Conservation (phyloP, 805 yeast genomes). For the Millerozyma miso region DNA sequence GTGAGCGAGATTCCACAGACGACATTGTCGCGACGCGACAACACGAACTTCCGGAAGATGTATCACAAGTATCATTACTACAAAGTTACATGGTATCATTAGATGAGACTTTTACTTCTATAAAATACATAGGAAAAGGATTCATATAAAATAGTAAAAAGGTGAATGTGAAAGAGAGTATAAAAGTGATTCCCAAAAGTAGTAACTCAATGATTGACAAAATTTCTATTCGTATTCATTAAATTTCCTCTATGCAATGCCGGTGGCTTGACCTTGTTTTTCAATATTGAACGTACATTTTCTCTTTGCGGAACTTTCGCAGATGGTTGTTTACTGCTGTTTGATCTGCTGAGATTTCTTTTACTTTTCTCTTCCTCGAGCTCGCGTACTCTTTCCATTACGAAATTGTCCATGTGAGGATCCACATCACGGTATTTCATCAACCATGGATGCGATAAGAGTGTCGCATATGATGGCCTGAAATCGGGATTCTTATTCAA, state of each 20-base stretch:
- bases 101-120: not conserved
- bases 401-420: conserved; percentile 28
- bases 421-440: conserved; percentile 39
- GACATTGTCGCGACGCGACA: not conserved
- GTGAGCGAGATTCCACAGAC: not conserved
- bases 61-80: too few species aligned
- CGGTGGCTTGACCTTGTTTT: conserved; percentile 39
- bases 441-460: conserved; percentile 85
- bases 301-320: conserved; percentile 14
- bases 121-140: not conserved
- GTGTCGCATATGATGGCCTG: conserved; percentile 75
- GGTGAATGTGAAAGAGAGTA: not conserved
- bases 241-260: conserved; percentile 43
- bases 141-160: too few species aligned
- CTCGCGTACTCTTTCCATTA: conserved; percentile 17
- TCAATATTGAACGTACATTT: conserved; percentile 36
- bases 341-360: conserved; percentile 15
- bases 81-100: too few species aligned
- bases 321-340: conserved; percentile 9
- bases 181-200: not conserved
- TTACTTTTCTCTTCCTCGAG: conserved; percentile 12
- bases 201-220: not conserved
- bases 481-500: conserved; percentile 74
- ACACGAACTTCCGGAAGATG: too few species aligned
- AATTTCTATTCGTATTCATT: conserved; percentile 12